Conservation (phyloP, 768 basidiomycete species). For the Russula ochroleuca region DNA sequence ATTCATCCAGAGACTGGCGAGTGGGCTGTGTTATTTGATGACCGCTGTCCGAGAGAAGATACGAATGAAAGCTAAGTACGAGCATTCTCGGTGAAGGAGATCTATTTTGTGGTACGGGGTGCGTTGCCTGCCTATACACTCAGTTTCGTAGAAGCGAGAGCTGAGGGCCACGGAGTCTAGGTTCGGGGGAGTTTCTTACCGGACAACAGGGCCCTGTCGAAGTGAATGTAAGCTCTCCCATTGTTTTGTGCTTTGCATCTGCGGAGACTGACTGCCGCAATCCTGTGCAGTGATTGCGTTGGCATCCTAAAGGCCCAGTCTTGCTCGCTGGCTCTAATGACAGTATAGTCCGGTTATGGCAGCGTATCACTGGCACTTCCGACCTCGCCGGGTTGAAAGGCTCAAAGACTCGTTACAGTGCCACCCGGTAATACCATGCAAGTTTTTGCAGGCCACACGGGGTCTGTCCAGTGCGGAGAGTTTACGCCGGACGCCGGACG, state of each 20-base stretch:
- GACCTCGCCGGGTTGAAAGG: not conserved
- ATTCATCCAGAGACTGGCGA: too few relatives aligned
- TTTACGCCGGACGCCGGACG: conserved; percentile 86
- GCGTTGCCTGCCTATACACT: too few relatives aligned
- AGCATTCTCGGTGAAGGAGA: too few relatives aligned
- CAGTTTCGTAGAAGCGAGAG: too few relatives aligned
- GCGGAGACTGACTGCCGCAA: conserved; percentile 11
- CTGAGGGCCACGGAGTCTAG: too few relatives aligned
- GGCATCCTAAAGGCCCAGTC: conserved; percentile 92
- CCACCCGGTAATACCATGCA: conserved; percentile 95
- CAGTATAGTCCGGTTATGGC: conserved; percentile 94
- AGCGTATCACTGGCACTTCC: conserved; percentile 61
- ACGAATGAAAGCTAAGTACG: too few relatives aligned
- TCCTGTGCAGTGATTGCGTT: conserved; percentile 73
- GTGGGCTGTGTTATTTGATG: too few relatives aligned
- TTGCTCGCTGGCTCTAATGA: conserved; percentile 92
- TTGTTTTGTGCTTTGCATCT: not conserved
- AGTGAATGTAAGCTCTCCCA: conserved; percentile 63
- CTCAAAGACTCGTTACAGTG: conserved; percentile 45
- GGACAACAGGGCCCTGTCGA: conserved; percentile 93
- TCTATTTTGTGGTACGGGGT: too few relatives aligned
- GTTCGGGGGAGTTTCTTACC: conserved; percentile 98
- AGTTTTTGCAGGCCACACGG: conserved; percentile 88
- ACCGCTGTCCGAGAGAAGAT: too few relatives aligned
- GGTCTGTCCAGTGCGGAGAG: conserved; percentile 77